phyloP scores from a whole-genome alignment of 768 basidiomycete species.

The Coprinopsis cinerea region DNA sequence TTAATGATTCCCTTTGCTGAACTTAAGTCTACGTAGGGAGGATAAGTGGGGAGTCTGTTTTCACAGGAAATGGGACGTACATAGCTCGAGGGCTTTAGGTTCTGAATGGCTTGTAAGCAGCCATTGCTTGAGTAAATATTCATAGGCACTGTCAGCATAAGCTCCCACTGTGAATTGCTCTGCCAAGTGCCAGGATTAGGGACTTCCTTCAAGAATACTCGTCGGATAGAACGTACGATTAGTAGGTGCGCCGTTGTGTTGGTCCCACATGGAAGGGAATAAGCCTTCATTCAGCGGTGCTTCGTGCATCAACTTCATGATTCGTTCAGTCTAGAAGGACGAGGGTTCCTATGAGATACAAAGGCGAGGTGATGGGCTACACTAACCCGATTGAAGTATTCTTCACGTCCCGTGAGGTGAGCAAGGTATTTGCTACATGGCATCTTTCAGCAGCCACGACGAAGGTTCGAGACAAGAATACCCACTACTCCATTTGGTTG shows the following conservation, averaged over 20 bases:
- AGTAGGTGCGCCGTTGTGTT: conserved; percentile 35
- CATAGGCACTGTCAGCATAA: conserved; percentile 57
- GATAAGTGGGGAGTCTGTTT: not conserved
- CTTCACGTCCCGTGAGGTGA: conserved; percentile 62
- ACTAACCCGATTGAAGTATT: conserved; percentile 45
- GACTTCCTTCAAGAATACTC: not conserved
- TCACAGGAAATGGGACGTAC: conserved; percentile 35
- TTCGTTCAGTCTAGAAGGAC: conserved; percentile 35
- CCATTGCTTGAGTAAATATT: conserved; percentile 64
- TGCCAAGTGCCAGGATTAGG: conserved; percentile 13
- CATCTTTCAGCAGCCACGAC: conserved; percentile 4
- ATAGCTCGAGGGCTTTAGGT: conserved; percentile 41
- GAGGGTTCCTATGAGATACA: conserved; percentile 12
- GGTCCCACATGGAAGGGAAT: conserved; percentile 50
- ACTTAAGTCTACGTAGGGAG: conserved; percentile 35
- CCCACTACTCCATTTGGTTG: conserved; percentile 61
- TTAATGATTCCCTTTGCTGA: conserved; percentile 49
- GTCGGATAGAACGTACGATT: conserved; percentile 27
- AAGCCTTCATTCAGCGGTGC: conserved; percentile 41
- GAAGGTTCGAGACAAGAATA: not conserved
- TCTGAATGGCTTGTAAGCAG: conserved; percentile 43
- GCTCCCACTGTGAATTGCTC: conserved; percentile 50
- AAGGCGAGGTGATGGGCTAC: not conserved
- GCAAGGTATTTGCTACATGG: conserved; percentile 64
- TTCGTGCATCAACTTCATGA: conserved; percentile 46